Base-by-base conservation (phyloP, 495 filamentous ascomycete species). In the Hyaloscypha variabilis region DNA sequence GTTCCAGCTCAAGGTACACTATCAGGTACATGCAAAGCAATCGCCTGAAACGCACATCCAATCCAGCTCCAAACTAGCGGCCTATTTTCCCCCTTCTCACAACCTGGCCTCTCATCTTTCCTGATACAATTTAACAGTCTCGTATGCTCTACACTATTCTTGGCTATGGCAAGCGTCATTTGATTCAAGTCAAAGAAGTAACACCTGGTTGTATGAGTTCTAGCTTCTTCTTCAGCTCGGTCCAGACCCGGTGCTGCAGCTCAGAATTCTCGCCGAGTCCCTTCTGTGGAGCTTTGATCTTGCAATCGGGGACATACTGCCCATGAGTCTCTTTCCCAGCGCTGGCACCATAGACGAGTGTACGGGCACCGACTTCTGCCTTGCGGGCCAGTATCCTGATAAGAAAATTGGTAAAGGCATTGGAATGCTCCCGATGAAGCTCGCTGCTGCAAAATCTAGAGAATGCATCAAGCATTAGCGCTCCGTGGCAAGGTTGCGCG, bases 341-440 rank as follows among this genome's bases (percentile, higher is more conserved):
- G 19, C 63, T 60, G 2, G 67, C 77, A 2, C 71, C 78, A 60
- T 78, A 71, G 21, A 80, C 70, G 3, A 82, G 62, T 23, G 78
- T 81, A 14, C 80, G 58, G 25, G 70, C 71, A 0, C 80, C 79
- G 10, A 77, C 75, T 50, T 81, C 79, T 10, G 78, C 75, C 0
- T 74, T 69, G 0, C 79, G 71, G 1, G 67, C 72, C 13, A 73
- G 26, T 24, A 61, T 14, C 3, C 34, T 52, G 5, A 68, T 13
- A 1, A 49, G 4, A 19, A 59, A 23, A 17, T 61, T 24, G 8
- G 61, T n/a, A 1, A 49, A 6, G 10, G 19, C 13, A 46, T 4
- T 57, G 60, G 30, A 23, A 24, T 28, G 49, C 29, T 76, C 68
- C 52, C 74, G 67, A 56, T 26, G 0, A 80, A 72, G 26, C 75